Evolutionary conservation across 2,329 filamentous ascomycete species (phyloP).

Genomic region (Penicillium occitanis): DNA sequence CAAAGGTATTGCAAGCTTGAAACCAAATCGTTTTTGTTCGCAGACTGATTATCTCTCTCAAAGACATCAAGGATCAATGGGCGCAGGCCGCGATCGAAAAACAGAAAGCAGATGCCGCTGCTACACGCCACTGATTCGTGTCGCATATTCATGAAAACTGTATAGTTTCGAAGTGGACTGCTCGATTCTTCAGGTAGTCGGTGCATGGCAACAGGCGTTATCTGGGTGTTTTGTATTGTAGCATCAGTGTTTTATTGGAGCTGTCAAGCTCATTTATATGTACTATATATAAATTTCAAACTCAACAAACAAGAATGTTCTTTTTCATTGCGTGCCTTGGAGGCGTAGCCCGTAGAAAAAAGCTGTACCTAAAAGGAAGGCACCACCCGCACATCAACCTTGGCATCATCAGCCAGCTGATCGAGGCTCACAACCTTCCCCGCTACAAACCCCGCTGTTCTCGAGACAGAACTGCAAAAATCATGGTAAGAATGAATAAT

Average conservation of each 20-base stretch:
- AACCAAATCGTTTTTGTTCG: not conserved
- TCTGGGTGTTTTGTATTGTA: slow-evolving; percentile 14
- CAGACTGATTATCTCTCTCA: slow-evolving; percentile 4
- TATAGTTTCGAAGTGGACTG: slow-evolving; percentile 5
- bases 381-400: slow-evolving; percentile 11
- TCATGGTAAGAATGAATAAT: slow-evolving; percentile 27
- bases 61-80: slow-evolving; percentile 52
- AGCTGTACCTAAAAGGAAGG: not conserved
- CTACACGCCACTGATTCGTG: not conserved
- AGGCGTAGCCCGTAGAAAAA: not conserved
- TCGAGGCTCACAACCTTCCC: not conserved
- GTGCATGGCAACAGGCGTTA: slow-evolving; percentile 16
- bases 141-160: slow-evolving; percentile 1
- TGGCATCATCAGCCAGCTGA: slow-evolving; percentile 16
- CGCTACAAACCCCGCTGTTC: slow-evolving; percentile 1
- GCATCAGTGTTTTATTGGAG: slow-evolving; percentile 1
- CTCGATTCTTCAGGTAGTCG: not conserved
- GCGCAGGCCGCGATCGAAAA: slow-evolving; percentile 23
- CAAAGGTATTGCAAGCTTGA: slow-evolving; percentile 59
- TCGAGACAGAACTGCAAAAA: slow-evolving; percentile 11
- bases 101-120: slow-evolving; percentile 1
- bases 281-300: slow-evolving; percentile 6
- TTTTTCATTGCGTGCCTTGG: not conserved
- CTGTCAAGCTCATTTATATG: slow-evolving; percentile 5
- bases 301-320: not conserved